Evolutionary conservation across 306 rosid genomes (phyloP).

Genomic region (Acacia crassicarpa): DNA sequence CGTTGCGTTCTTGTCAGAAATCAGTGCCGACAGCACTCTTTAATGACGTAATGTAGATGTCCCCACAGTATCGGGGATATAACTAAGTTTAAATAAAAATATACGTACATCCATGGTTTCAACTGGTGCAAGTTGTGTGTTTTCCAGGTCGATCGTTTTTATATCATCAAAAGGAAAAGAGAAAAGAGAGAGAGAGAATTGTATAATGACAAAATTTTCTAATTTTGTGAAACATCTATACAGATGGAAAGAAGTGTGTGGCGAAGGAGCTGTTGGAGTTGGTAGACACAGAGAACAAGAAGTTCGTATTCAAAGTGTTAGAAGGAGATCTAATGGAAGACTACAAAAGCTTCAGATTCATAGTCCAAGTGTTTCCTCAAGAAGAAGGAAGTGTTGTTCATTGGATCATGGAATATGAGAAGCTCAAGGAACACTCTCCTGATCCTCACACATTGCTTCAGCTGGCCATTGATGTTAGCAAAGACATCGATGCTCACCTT

Average conservation of each 20-base stretch:
- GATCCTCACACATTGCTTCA: conserved; percentile 46
- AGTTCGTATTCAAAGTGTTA: conserved; percentile 38
- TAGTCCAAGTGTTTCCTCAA: conserved; percentile 29
- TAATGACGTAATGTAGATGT: no score
- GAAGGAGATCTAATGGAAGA: conserved; percentile 39
- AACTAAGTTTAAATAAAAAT: no score
- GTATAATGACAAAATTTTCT: no score
- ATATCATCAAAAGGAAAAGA: no score
- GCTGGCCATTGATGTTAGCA: background rate
- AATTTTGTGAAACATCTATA: background rate
- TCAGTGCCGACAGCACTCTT: no score
- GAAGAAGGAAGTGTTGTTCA: conserved; percentile 34
- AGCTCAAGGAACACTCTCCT: no score
- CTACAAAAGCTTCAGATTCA: conserved; percentile 35
- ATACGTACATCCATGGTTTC: background rate
- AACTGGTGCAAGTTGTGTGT: no score
- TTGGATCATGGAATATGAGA: conserved; percentile 14
- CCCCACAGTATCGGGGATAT: no score
- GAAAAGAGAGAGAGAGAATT: no score
- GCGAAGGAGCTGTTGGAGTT: conserved; percentile 41
- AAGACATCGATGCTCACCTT: conserved; percentile 20
- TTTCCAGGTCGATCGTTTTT: no score
- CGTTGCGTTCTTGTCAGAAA: no score
- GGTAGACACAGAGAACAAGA: conserved; percentile 36
- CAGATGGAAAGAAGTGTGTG: conserved; percentile 41